phyloP scores from a whole-genome alignment of 345 rosid genomes.

The Populus alba region DNA sequence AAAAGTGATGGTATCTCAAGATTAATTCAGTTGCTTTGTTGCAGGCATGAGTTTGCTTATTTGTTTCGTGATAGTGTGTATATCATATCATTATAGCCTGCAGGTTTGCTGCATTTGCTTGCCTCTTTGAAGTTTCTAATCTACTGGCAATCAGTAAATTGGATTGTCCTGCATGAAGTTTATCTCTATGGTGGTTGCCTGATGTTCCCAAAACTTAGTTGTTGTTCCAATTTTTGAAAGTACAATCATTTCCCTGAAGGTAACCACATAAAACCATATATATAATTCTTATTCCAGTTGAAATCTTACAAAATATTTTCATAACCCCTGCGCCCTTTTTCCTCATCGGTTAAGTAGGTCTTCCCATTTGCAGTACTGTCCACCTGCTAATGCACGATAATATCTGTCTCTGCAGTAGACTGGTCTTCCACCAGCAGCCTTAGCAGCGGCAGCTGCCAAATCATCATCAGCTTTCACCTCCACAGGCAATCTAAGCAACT shows the following conservation, averaged over 20 bases:
- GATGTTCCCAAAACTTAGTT: neutral
- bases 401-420: constrained; percentile 93
- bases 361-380: constrained; percentile 99
- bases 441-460: constrained; percentile 88
- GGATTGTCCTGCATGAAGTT: neutral
- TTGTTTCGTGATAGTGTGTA: neutral
- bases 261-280: neutral
- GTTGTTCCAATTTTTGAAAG: neutral
- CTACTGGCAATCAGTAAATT: neutral
- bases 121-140: neutral
- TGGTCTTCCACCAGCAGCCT: constrained; percentile 96
- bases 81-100: neutral
- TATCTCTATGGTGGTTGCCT: neutral
- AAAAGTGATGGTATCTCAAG: neutral
- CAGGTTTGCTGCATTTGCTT: neutral
- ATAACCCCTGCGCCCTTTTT: neutral
- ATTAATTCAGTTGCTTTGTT: neutral
- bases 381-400: constrained; percentile 94
- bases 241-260: neutral
- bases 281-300: neutral
- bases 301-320: constrained; percentile 12
- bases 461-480: constrained; percentile 75
- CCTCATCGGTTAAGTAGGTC: constrained; percentile 48
- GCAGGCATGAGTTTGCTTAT: neutral
- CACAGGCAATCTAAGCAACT: constrained; percentile 59